Base-by-base conservation (phyloP, 768 basidiomycete genomes). In the Termitomyces sp. region DNA sequence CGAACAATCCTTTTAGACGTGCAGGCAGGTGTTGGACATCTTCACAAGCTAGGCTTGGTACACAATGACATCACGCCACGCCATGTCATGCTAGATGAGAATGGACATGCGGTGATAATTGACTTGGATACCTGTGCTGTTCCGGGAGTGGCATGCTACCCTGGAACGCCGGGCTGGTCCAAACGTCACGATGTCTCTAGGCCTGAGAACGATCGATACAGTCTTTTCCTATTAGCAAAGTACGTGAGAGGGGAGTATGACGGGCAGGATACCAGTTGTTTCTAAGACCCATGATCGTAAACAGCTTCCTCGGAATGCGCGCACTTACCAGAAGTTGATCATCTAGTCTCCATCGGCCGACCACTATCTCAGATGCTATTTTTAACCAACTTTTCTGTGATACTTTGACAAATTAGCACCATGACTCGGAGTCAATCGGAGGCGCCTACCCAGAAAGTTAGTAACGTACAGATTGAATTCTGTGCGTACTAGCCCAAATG, bases 31-130 rank as follows among this genome's bases (percentile, higher is more conserved):
- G 46, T 56, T 39, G 36, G 47, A 22, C 55, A 56, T 29, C 44
- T 56, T 24, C 55, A 56, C 37, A 56, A 56, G 18, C 44, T 56
- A 24, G 55, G 55, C 5, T 48, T 56, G 36, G 37, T 56, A 29
- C 55, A 56, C 44, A 56, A 56, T 48, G 55, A 56, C 26, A 46
- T 56, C 26, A 56, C 55, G n/a, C 55, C 55, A 22, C 46, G 46
- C 27, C 55, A 56, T 56, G 26, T 56, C 46, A 46, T 56, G 55
- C 13, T 56, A 37, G 55, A 56, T 29, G 55, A 56, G 14, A 37
- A 56, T 20, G 55, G 55, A 22, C 55, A 48, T 41, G 55, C 46
- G 3, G 46, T 56, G 12, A 56, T 56, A 24, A 56, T 56, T 29
- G 55, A 56, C 20, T 56, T 56, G 20, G 55, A 56, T 32, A 56